phyloP scores from a whole-genome alignment of 164 flowering plant genomes.

The Umbilicus rupestris region DNA sequence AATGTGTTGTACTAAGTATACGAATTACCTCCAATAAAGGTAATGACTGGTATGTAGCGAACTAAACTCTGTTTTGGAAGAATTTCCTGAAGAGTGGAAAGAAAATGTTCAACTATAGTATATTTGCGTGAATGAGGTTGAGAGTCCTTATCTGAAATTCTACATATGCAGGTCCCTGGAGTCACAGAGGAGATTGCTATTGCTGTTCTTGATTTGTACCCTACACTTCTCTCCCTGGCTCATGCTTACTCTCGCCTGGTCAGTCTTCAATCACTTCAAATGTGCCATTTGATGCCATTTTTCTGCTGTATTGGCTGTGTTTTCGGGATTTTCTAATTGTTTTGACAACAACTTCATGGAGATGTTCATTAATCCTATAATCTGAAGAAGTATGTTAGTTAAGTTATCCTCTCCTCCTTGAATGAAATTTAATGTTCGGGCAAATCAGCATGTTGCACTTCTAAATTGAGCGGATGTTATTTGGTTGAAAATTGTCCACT shows the following conservation, averaged over 20 bases:
- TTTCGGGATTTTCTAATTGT: neutral
- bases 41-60: neutral
- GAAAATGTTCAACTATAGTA: neutral
- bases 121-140: neutral
- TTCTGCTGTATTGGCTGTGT: neutral
- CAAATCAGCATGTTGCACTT: neutral
- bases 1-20: neutral
- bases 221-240: conserved; percentile 75
- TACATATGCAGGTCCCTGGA: conserved; percentile 63
- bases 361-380: neutral
- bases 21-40: neutral
- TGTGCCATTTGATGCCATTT: neutral
- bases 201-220: conserved; percentile 71
- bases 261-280: conserved; percentile 20
- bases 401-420: neutral
- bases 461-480: neutral
- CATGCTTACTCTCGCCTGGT: conserved; percentile 74
- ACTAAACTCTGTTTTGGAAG: neutral
- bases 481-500: neutral
- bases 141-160: neutral
- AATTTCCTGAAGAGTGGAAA: neutral
- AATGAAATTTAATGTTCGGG: neutral
- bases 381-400: neutral
- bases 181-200: conserved; percentile 86
- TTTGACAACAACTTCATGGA: neutral